Base-by-base conservation (phyloP, 306 rosid species). In the Coriaria nepalensis region DNA sequence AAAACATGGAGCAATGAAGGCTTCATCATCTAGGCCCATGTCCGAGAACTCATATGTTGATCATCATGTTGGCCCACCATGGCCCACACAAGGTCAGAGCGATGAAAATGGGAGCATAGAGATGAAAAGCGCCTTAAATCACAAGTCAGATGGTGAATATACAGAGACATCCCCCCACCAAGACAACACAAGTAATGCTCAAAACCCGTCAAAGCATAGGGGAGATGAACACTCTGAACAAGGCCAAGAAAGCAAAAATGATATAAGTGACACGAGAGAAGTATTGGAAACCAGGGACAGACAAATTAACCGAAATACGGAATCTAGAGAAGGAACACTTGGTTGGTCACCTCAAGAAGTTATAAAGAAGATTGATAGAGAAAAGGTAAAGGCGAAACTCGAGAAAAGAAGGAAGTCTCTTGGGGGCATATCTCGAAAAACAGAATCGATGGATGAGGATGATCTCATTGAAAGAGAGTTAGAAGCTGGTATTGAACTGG, bases 401-500 rank as follows among this genome's bases (percentile, higher is more conserved):
- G 98, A 92, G 76, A 92, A 85, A 69, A 73, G 98, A 47, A 82
- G 87, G 87, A 92, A 79, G 68, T 66, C 79, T 41, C 49, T 73
- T 52, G 83, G 81, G 42, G 73, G 78, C 53, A 55, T 82, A 45
- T 71, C 87, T 38, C 70, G 78, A 59, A 92, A 75, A 60, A 53
- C 76, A 43, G 98, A 92, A 59, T 39, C 68, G 50, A 71, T 92
- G 87, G 86, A 92, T 61, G 96, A 92, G 49, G 98, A 92, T 63
- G 98, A 92, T 69, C 80, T 92, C 53, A 85, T 92, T 55, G 98
- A 90, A 66, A 81, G 79, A 76, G 96, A 85, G 68, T 73, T 92
- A 39, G 98, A 92, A 73, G 94, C 87, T 72, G 97, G 97, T 43
- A 77, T 92, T 15, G 98, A 92, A 60, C 56, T 85, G 57, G 79